These are phyloP conservation scores for Drechslerella stenobrocha DNA, from an alignment of 2,329 filamentous ascomycete species.

Conservation along the genomic window DNA sequence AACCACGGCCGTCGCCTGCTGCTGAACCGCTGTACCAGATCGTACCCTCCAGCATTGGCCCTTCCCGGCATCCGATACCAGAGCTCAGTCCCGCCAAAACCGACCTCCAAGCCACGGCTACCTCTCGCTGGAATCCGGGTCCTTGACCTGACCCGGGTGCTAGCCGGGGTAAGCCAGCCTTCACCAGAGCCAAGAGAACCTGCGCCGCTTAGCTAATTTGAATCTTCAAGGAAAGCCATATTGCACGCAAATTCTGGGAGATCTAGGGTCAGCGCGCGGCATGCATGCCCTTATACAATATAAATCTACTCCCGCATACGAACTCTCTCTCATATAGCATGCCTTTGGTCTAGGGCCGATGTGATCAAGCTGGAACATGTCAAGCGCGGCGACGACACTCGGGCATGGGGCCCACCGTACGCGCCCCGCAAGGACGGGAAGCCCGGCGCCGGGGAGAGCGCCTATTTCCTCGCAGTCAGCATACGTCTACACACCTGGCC, in stretches of 20 bases:
- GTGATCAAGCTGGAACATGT: slow-evolving; percentile 98
- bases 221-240: slow-evolving; percentile 69
- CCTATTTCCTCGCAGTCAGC: slow-evolving; percentile 85
- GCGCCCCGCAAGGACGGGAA: slow-evolving; percentile 66
- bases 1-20: background rate
- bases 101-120: background rate
- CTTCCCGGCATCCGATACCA: slow-evolving; percentile 14
- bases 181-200: slow-evolving; percentile 20
- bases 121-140: slow-evolving; percentile 86
- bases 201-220: background rate
- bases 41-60: background rate
- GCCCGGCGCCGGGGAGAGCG: slow-evolving; percentile 80
- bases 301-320: too few relatives aligned
- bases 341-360: slow-evolving; percentile 89
- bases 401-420: slow-evolving; percentile 95
- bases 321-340: too few relatives aligned
- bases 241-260: slow-evolving; percentile 93
- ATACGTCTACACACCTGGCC: background rate
- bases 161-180: slow-evolving; percentile 75
- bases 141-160: slow-evolving; percentile 92
- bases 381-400: slow-evolving; percentile 83
- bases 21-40: background rate
- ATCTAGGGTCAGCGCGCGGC: slow-evolving; percentile 76
- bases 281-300: too few relatives aligned
- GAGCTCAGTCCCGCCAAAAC: slow-evolving; percentile 28